Evolutionary conservation across 768 basidiomycete genomes (phyloP).

Genomic region (Suillus occidentalis): DNA sequence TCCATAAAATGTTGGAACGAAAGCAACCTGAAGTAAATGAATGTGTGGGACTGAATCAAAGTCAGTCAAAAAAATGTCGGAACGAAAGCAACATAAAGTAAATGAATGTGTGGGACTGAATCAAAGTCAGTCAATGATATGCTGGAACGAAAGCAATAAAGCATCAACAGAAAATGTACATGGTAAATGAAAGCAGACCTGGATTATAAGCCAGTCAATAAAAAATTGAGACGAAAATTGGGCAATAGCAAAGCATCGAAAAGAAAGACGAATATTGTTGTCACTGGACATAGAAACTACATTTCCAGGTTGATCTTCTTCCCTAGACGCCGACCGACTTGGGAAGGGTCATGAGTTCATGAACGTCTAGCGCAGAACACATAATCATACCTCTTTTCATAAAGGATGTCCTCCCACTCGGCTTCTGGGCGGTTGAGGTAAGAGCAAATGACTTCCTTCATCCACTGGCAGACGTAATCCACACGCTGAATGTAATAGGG

Average conservation of each 20-base stretch:
- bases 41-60: no score
- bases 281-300: background rate
- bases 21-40: no score
- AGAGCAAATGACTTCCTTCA: slow-evolving; percentile 30
- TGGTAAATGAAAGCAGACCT: no score
- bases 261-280: background rate
- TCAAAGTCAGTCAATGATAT: background rate
- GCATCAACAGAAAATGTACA: no score
- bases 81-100: background rate
- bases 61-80: background rate
- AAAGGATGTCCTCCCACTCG: slow-evolving; percentile 28
- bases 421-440: slow-evolving; percentile 28
- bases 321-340: background rate
- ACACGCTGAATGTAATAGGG: slow-evolving; percentile 40
- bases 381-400: slow-evolving; percentile 28
- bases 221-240: background rate
- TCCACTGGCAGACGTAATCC: slow-evolving; percentile 40
- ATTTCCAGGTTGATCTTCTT: background rate
- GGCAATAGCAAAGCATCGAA: background rate
- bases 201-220: background rate
- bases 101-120: no score
- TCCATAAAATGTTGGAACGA: no score
- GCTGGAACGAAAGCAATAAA: no score
- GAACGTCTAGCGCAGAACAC: background rate
- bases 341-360: background rate